Evolutionary conservation across 116 monocot species (phyloP).

Genomic region (Cymodocea nodosa): DNA sequence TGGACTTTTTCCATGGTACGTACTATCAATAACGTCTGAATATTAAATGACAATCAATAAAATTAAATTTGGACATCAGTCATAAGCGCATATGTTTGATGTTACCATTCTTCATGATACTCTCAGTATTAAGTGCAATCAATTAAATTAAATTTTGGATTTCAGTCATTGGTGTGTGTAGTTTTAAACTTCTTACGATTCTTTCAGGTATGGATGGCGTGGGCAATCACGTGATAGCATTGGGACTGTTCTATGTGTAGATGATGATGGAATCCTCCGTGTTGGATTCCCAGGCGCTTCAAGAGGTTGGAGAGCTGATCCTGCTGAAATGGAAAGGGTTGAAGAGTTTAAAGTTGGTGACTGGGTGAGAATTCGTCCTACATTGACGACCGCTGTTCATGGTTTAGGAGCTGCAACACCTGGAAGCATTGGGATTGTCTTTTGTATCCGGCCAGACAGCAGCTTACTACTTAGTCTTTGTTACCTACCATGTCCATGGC

Average conservation of each 20-base stretch:
- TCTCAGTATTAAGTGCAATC: too few relatives aligned
- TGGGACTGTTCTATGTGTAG: slow-evolving; percentile 97
- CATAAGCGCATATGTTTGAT: too few relatives aligned
- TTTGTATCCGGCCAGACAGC: slow-evolving; percentile 87
- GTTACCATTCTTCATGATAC: too few relatives aligned
- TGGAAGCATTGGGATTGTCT: slow-evolving; percentile 88
- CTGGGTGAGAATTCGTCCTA: slow-evolving; percentile 85
- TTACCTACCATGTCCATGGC: slow-evolving; percentile 81
- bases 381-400: slow-evolving; percentile 74
- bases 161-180: neutral
- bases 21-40: too few relatives aligned
- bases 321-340: slow-evolving; percentile 98
- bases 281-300: slow-evolving; percentile 99
- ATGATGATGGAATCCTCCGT: slow-evolving; percentile 94
- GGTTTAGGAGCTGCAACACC: slow-evolving; percentile 85
- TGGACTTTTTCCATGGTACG: too few relatives aligned
- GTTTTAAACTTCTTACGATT: neutral
- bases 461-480: slow-evolving; percentile 80
- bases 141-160: neutral
- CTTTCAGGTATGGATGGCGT: slow-evolving; percentile 87
- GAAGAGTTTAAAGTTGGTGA: slow-evolving; percentile 98
- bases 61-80: too few relatives aligned
- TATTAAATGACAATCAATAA: too few relatives aligned
- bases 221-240: slow-evolving; percentile 95
- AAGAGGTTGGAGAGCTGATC: slow-evolving; percentile 99